These are phyloP conservation scores for Acrocalymma vagum DNA, from an alignment of 2,329 filamentous ascomycete species.

Conservation along the genomic window DNA sequence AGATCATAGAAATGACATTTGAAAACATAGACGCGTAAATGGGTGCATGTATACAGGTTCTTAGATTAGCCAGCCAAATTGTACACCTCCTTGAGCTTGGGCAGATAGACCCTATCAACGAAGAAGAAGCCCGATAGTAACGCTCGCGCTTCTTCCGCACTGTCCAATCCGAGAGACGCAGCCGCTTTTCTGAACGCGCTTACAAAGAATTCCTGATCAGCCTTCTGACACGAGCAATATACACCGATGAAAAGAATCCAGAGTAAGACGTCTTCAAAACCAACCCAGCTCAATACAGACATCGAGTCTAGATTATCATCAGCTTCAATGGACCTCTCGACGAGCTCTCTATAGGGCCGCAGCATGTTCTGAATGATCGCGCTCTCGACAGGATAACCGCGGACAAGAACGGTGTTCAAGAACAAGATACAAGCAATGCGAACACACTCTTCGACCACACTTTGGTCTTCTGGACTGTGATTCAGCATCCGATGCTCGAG, in stretches of 20 bases:
- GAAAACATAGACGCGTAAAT: too few relatives aligned
- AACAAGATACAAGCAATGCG: background rate
- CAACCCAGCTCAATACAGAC: background rate
- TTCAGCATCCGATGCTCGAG: slow-evolving; percentile 2
- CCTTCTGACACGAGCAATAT: background rate
- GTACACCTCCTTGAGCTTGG: background rate
- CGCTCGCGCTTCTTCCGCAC: background rate
- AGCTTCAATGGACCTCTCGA: background rate
- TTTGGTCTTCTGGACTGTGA: background rate
- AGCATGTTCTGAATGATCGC: slow-evolving; percentile 1
- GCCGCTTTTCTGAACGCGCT: too few relatives aligned
- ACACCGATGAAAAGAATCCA: slow-evolving; percentile 1
- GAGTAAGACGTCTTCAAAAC: slow-evolving; percentile 1
- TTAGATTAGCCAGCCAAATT: too few relatives aligned
- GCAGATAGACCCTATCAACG: slow-evolving; percentile 1
- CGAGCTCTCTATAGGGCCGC: background rate
- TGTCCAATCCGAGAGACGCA: background rate
- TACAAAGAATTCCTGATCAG: background rate
- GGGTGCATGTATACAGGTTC: too few relatives aligned
- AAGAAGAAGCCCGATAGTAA: slow-evolving; percentile 1
- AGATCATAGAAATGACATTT: too few relatives aligned
- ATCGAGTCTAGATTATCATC: background rate
- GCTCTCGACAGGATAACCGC: slow-evolving; percentile 1
- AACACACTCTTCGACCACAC: background rate
- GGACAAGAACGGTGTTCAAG: slow-evolving; percentile 1